Conservation (phyloP, 2,329 filamentous ascomycete genomes). For the Venturia asperata region DNA sequence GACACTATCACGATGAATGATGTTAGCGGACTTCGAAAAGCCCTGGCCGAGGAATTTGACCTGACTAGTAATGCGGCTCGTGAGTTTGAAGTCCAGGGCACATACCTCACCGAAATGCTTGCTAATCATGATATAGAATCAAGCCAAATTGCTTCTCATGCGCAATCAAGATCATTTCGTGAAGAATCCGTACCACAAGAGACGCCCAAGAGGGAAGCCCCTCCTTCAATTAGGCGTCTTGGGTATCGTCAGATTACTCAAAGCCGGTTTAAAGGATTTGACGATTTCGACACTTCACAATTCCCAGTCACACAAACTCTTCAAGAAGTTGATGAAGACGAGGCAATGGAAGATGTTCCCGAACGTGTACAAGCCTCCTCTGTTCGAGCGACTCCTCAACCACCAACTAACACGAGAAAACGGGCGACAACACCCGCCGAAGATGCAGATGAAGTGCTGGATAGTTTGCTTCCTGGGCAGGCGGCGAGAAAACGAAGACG, state of each 20-base stretch:
- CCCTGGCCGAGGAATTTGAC: constrained; percentile 38
- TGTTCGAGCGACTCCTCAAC: constrained; percentile 25
- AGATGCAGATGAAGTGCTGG: constrained; percentile 53
- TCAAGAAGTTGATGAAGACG: constrained; percentile 2
- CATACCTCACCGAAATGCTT: not conserved
- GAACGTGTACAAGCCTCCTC: not conserved
- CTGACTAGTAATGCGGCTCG: not conserved
- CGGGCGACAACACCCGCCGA: constrained; percentile 26
- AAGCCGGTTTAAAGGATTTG: constrained; percentile 54
- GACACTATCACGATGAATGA: constrained; percentile 82
- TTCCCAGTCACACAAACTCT: constrained; percentile 11
- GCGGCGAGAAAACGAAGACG: constrained; percentile 73
- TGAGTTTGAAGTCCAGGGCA: not conserved
- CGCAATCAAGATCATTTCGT: not conserved
- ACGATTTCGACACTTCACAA: constrained; percentile 29
- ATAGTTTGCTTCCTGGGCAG: constrained; percentile 67
- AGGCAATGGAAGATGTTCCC: constrained; percentile 1
- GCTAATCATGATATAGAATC: not conserved
- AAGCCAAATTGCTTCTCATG: constrained; percentile 2
- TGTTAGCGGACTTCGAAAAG: constrained; percentile 61
- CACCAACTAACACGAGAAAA: constrained; percentile 27
- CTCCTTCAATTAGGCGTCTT: constrained; percentile 19
- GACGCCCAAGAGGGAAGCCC: constrained; percentile 10
- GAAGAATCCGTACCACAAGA: not conserved
- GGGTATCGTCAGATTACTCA: constrained; percentile 32